Evolutionary conservation across 805 yeast genomes (phyloP).

Genomic region (Starmerella riodocensis): DNA sequence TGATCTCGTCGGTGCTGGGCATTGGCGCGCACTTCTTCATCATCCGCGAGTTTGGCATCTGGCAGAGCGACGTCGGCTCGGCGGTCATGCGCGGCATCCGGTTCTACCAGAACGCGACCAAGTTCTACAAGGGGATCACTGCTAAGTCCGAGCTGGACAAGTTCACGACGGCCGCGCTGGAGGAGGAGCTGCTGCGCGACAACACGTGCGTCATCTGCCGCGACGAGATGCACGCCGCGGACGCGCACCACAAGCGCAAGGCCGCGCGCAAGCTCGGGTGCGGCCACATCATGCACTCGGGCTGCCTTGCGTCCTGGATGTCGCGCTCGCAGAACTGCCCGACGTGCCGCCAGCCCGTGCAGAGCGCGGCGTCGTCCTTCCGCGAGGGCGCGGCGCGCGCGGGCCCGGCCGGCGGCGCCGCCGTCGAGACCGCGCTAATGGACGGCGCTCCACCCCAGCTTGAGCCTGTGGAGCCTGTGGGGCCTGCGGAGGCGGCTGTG

Average conservation of each 20-base stretch:
- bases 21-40: constrained; percentile 33
- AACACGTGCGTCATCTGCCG: constrained; percentile 76
- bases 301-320: constrained; percentile 86
- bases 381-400: not conserved
- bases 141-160: constrained; percentile 49
- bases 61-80: constrained; percentile 38
- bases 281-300: constrained; percentile 77
- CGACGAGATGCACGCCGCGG: constrained; percentile 60
- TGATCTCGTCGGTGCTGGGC: constrained; percentile 36
- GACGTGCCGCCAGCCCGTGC: constrained; percentile 39
- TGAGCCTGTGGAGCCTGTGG: not conserved
- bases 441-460: not conserved
- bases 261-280: constrained; percentile 69
- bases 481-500: not conserved
- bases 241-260: constrained; percentile 29
- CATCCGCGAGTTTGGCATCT: constrained; percentile 29
- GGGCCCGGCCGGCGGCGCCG: no score
- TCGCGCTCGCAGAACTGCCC: constrained; percentile 91
- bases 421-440: not conserved
- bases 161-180: constrained; percentile 49
- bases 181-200: constrained; percentile 46
- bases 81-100: constrained; percentile 22
- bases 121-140: constrained; percentile 23
- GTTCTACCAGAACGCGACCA: constrained; percentile 23
- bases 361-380: constrained; percentile 12